phyloP scores from a whole-genome alignment of 495 filamentous ascomycete genomes.

The Zalerion maritima region DNA sequence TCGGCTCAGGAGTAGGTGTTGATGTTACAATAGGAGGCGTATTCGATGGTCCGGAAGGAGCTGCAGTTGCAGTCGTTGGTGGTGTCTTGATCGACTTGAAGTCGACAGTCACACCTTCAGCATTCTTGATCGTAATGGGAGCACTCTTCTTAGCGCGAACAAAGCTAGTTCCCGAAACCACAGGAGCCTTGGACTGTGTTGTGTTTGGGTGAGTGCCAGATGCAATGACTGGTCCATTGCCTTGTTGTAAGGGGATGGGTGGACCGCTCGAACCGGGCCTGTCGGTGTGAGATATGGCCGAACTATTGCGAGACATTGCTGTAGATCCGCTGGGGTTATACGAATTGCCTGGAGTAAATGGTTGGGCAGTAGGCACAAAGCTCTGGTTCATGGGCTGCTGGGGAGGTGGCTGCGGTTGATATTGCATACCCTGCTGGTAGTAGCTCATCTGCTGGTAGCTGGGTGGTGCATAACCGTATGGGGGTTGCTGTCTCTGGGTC shows the following conservation, averaged over 20 bases:
- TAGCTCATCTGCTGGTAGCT: too few relatives aligned
- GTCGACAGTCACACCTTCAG: constrained; percentile 47
- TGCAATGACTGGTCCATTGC: constrained; percentile 28
- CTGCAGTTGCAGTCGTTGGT: constrained; percentile 22
- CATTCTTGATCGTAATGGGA: constrained; percentile 63
- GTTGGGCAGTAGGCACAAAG: constrained; percentile 28
- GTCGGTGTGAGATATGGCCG: constrained; percentile 58
- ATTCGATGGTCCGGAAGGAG: constrained; percentile 33
- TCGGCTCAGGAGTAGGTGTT: constrained; percentile 38
- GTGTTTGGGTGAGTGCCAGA: constrained; percentile 35
- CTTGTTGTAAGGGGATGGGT: constrained; percentile 53
- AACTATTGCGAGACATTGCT: constrained; percentile 70
- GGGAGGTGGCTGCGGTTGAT: constrained; percentile 31
- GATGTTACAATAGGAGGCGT: constrained; percentile 38
- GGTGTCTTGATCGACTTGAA: constrained; percentile 22
- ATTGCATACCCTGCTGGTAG: too few relatives aligned
- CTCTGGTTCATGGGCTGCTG: constrained; percentile 39
- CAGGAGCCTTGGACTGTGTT: constrained; percentile 40
- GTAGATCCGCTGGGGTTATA: constrained; percentile 39
- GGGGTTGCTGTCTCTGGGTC: too few relatives aligned
- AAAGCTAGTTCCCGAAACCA: constrained; percentile 44
- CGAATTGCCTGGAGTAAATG: constrained; percentile 37
- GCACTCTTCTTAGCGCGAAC: constrained; percentile 49
- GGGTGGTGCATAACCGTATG: too few relatives aligned
- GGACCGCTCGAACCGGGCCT: constrained; percentile 69